Evolutionary conservation across 306 rosid species (phyloP).

Genomic region (cucumber (Cucumis sativus)): DNA sequence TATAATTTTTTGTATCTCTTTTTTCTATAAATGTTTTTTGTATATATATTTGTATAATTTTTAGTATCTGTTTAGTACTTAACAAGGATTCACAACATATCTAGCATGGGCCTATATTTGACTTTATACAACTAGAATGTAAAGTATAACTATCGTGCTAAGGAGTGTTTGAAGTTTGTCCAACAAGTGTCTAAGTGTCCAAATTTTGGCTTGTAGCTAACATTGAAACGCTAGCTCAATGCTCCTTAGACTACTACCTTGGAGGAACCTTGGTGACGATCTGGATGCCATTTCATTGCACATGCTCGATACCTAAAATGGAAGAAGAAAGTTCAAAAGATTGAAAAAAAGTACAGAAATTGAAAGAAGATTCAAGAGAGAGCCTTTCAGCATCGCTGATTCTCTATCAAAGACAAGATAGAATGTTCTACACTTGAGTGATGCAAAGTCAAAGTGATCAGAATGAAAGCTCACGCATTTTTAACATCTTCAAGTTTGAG

Average conservation of each 20-base stretch:
- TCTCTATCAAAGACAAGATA: neutral
- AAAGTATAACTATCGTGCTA: no score
- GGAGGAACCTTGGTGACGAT: slow-evolving; percentile 81
- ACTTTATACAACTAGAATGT: no score
- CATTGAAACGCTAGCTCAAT: no score
- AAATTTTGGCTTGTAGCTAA: no score
- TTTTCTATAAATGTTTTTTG: no score
- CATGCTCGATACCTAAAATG: slow-evolving; percentile 52
- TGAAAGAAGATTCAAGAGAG: neutral
- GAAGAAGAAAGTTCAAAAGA: neutral
- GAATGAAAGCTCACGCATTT: slow-evolving; percentile 52
- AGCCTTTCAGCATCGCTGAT: neutral
- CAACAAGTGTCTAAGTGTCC: no score
- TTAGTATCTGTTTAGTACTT: no score
- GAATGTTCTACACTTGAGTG: neutral
- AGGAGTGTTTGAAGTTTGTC: no score
- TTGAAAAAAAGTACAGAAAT: neutral
- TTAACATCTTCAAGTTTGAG: slow-evolving; percentile 67
- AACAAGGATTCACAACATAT: no score
- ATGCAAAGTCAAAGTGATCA: neutral
- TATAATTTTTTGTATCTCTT: no score
- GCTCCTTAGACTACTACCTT: slow-evolving; percentile 29
- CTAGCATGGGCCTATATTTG: no score
- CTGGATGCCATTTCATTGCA: slow-evolving; percentile 93
- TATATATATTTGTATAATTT: no score